A percentile compares a stretch with the other conserved stretches of the same genome.
phyloP scores from a whole-genome alignment of 1,284 basidiomycete species.

The Sanguinoderma infundibulare region DNA sequence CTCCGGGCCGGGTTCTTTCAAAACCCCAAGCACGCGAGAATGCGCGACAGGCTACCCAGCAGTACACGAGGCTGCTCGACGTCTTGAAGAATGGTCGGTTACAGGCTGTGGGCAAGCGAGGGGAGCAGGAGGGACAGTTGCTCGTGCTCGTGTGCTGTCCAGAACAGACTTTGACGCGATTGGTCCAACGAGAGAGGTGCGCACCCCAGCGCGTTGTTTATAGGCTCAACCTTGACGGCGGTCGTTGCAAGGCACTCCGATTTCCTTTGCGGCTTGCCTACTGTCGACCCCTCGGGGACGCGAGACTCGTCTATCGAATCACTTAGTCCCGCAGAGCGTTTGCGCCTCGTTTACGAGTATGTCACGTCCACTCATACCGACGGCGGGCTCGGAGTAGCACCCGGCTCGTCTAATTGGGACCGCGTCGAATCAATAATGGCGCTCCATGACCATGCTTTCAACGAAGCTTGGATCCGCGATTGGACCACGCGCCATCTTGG shows the following conservation, averaged over 20 bases:
- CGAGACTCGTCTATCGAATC: constrained; percentile 47
- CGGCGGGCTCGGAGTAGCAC: constrained; percentile 81
- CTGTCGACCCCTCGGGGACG: constrained; percentile 50
- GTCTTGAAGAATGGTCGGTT: constrained; percentile 66
- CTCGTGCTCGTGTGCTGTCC: constrained; percentile 83
- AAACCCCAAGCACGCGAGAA: constrained; percentile 68
- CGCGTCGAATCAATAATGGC: constrained; percentile 81
- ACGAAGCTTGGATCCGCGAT: constrained; percentile 70
- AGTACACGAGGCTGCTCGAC: constrained; percentile 69
- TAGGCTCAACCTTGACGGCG: neutral
- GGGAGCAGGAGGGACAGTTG: constrained; percentile 77
- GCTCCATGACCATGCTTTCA: constrained; percentile 84
- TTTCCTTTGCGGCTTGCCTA: constrained; percentile 66
- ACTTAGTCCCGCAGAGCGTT: constrained; percentile 71
- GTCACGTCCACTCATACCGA: constrained; percentile 73
- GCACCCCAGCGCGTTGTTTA: constrained; percentile 26
- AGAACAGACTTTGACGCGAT: constrained; percentile 59
- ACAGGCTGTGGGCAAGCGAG: constrained; percentile 72
- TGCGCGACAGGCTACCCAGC: constrained; percentile 63
- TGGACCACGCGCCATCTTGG: constrained; percentile 69
- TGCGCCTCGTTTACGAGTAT: constrained; percentile 81
- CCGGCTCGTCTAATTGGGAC: constrained; percentile 73
- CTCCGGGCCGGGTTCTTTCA: constrained; percentile 50
- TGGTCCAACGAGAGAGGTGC: constrained; percentile 80
- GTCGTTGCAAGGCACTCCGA: constrained; percentile 54